Evolutionary conservation across 2,329 filamentous ascomycete species (phyloP), one percentile per base, ranked within the genome.

Genomic region (Arthrobotrys musiformis): DNA sequence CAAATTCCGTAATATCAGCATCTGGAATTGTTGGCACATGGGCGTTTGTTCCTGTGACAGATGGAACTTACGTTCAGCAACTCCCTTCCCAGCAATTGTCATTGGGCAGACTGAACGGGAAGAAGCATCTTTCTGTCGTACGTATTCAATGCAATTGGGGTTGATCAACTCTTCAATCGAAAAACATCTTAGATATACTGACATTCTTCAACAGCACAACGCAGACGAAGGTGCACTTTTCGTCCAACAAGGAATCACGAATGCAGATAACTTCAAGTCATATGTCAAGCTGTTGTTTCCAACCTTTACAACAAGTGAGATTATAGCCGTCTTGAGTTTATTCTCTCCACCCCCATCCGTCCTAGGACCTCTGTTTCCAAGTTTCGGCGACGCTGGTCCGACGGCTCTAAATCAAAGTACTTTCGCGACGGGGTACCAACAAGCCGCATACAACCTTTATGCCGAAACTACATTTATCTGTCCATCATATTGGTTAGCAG

Each of bases 391-490:
- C 50, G 78, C 73, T 4, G 82, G 83, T 1, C 83, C 84, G 0
- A 88, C 84, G 3, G 86, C 87, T 0, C 82, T 88, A 19, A 86
- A 86, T 40, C 84, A 87, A 44, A 86, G 85, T 19, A 83, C 83
- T 30, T 84, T 84, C 35, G 86, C 83, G 1, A 85, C 84, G 1
- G 88, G 88, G 24, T 87, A 88, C 79, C 87, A 89, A 78, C 87
- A 90, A 79, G 84, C 85, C 26, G 86, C 84, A 7, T 82, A 84
- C 74, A 87, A 88, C 79, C 85, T 89, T 56, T 87, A 86, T 78
- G 86, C 85, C 46, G 88, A 90, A 81, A 83, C 85, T 0, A 87
- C 86, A 1, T 89, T 89, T 75, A 83, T 86, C 48, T 89, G 88
- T 80, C 86, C 87, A 0, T 85, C 86, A 0, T 88, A 89, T 81